These are phyloP conservation scores for Populus tremula DNA, from an alignment of 345 rosid species.

Conservation along the genomic window DNA sequence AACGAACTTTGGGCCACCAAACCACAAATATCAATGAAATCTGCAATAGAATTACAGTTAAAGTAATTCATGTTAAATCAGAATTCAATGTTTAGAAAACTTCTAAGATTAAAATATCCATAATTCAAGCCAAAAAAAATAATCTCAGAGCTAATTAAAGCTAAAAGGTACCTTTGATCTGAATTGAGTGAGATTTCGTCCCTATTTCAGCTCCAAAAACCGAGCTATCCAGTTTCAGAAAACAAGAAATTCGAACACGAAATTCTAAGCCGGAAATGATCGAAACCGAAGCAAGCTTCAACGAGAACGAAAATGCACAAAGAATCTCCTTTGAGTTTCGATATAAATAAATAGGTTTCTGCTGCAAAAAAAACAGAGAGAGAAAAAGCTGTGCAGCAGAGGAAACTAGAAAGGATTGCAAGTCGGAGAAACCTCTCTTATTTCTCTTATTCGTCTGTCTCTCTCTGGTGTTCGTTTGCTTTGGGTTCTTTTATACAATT, in stretches of 20 bases:
- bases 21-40: background rate
- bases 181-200: slow-evolving; percentile 20
- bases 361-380: too few relatives aligned
- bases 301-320: slow-evolving; percentile 19
- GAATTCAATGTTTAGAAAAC: background rate
- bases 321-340: slow-evolving; percentile 31
- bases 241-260: background rate
- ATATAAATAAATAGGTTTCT: background rate
- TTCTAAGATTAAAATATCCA: background rate
- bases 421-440: slow-evolving; percentile 20
- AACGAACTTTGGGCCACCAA: background rate
- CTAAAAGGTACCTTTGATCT: slow-evolving; percentile 36
- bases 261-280: background rate
- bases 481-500: slow-evolving; percentile 40
- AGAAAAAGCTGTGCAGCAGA: slow-evolving; percentile 16
- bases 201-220: slow-evolving; percentile 13
- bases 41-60: background rate
- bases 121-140: background rate
- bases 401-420: slow-evolving; percentile 3
- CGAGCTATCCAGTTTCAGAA: background rate
- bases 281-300: background rate
- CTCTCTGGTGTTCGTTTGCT: slow-evolving; percentile 23
- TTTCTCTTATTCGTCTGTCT: slow-evolving; percentile 11
- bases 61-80: background rate
- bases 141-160: background rate